Evolutionary conservation across 2,329 filamentous ascomycete species (phyloP), one percentile per base, ranked within the genome.

Genomic region (Hymenoscyphus repandus): DNA sequence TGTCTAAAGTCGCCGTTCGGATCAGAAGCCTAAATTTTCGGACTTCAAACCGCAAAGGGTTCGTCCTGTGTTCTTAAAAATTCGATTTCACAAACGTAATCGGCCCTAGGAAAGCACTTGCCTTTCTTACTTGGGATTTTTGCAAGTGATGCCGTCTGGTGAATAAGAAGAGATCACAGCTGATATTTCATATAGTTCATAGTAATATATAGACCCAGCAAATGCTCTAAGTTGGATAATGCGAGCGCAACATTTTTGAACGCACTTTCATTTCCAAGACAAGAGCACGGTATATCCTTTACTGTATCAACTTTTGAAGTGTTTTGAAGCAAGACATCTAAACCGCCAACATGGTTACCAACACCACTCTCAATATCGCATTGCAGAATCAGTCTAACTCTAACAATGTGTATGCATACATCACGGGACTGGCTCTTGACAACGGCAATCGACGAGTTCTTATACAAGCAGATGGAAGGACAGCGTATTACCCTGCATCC

Each of bases 321-420:
- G 39, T 37, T 38, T 44, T 30, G 18, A 20, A 11, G n/a, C 17
- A 27, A 27, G 22, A 27, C 42, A 17, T 7, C n/a, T 5, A 27
- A 49, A 31, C 15, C 13, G 15, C 12, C 31, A 49, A 22, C 27
- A 56, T 54, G 49, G 34, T 42, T 17, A 54, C 51, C 15, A 46
- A 38, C 9, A 52, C 41, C 22, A 58, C 57, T 18, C 70, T 88
- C 41, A 72, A 78, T 46, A 75, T 90, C 52, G 75, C 78, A 10
- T 68, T 90, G 17, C 72, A 77, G 59, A 90, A 90, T 70, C 78
- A 79, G 59, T 86, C 84, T 1, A 70, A 70, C 30, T 83, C 83
- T 1, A 69, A 72, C 47, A 76, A 69, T 32, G 77, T 82, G 39
- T 89, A 80, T 61, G 86, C 82, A 17, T 86, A 88, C 65, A 77